Conservation (phyloP, 257 asterid species). For the Solanum bulbocastanum region DNA sequence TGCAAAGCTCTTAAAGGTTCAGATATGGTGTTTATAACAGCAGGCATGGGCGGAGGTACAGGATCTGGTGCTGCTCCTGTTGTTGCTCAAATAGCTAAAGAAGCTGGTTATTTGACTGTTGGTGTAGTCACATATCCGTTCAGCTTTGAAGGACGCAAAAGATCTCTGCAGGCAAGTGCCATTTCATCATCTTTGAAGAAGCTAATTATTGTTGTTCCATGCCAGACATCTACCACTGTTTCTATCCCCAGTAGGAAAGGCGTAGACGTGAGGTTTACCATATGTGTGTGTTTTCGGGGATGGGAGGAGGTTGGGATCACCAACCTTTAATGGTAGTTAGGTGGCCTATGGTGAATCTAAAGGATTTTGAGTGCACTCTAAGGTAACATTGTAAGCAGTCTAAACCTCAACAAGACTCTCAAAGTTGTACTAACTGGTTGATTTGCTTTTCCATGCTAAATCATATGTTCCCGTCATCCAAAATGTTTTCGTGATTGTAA, state of each 20-base stretch:
- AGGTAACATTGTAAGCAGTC: background rate
- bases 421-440: background rate
- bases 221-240: background rate
- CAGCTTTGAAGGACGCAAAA: constrained; percentile 97
- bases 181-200: background rate
- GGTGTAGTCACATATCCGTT: constrained; percentile 97
- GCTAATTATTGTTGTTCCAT: background rate
- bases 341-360: background rate
- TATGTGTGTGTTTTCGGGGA: background rate
- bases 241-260: background rate
- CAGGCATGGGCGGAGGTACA: constrained; percentile 99
- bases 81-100: constrained; percentile 88
- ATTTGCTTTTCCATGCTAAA: background rate
- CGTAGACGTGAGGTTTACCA: background rate
- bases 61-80: constrained; percentile 99
- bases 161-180: constrained; percentile 70
- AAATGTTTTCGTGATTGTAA: background rate
- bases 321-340: background rate
- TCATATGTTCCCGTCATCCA: background rate
- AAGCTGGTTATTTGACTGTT: constrained; percentile 92
- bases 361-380: background rate
- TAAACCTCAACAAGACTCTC: background rate
- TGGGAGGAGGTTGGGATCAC: background rate
- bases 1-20: constrained; percentile 87
- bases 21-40: constrained; percentile 98